Conservation (phyloP, 164 flowering plant genomes). For the Berberis thunbergii region DNA sequence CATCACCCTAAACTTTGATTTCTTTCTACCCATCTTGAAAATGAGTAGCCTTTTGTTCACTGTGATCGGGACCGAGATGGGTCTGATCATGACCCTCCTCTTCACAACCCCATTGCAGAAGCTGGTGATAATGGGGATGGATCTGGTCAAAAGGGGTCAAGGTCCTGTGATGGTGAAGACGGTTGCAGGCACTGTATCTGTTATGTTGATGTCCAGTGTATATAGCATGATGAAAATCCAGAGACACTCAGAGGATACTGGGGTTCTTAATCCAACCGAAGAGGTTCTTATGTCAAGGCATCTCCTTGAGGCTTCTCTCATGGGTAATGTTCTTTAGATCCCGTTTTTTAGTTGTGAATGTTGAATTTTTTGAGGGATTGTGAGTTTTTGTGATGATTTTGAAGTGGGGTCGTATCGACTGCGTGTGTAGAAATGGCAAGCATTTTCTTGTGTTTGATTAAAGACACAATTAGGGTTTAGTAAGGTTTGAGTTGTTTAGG, state of each 20-base stretch:
- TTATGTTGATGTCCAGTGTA: conserved; percentile 43
- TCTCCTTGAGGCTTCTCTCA: conserved; percentile 74
- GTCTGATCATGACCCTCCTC: conserved; percentile 36
- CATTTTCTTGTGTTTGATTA: no score
- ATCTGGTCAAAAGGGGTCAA: conserved; percentile 69
- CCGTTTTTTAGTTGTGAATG: not conserved
- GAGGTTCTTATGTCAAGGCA: conserved; percentile 66
- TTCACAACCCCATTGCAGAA: conserved; percentile 79
- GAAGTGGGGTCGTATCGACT: no score
- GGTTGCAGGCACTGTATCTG: conserved; percentile 41
- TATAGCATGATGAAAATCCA: conserved; percentile 55
- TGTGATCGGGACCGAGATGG: conserved; percentile 47
- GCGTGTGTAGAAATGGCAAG: no score
- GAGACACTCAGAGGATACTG: conserved; percentile 41
- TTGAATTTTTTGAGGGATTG: no score
- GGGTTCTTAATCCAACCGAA: conserved; percentile 57
- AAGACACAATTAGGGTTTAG: no score
- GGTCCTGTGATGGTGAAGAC: conserved; percentile 78
- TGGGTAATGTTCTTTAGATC: conserved; percentile 45
- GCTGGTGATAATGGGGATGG: conserved; percentile 57
- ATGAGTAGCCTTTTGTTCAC: conserved; percentile 71
- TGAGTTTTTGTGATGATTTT: no score
- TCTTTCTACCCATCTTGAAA: not conserved
- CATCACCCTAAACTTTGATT: not conserved
- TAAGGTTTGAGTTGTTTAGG: no score